Percentiles rank a stretch among this genome's conserved stretches.
phyloP scores from a whole-genome alignment of 768 basidiomycete genomes.

The Termitomyces sp. region DNA sequence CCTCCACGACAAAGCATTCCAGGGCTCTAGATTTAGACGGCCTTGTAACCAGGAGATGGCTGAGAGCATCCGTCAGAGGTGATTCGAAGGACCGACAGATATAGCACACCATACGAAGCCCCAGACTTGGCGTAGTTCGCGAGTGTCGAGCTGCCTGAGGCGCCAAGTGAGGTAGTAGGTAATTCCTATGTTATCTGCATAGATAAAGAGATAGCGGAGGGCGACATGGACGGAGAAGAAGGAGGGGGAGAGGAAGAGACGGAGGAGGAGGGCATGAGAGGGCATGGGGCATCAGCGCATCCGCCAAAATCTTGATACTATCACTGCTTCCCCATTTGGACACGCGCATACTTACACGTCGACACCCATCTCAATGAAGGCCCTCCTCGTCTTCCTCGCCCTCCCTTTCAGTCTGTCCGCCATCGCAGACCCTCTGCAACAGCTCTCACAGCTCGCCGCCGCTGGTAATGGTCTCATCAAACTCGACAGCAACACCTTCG shows the following conservation, averaged over 20 bases:
- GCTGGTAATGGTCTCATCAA: constrained; percentile 75
- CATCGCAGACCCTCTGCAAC: constrained; percentile 32
- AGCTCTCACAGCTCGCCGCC: constrained; percentile 64
- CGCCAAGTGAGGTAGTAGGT: constrained; percentile 84
- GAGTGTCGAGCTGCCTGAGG: constrained; percentile 58
- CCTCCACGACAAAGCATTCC: constrained; percentile 89
- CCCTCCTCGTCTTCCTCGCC: constrained; percentile 23
- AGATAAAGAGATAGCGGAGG: constrained; percentile 76
- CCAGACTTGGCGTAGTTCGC: constrained; percentile 81
- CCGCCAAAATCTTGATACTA: constrained; percentile 7
- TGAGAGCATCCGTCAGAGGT: constrained; percentile 25
- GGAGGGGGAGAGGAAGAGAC: constrained; percentile 85
- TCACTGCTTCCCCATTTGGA: constrained; percentile 15
- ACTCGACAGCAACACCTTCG: constrained; percentile 70
- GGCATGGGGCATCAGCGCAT: constrained; percentile 27
- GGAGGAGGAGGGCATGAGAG: constrained; percentile 83
- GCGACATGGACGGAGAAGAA: constrained; percentile 96
- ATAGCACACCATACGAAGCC: constrained; percentile 72
- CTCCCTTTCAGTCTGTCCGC: constrained; percentile 27
- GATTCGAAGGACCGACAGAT: constrained; percentile 8
- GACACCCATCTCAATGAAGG: constrained; percentile 20
- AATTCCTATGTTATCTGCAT: constrained; percentile 86
- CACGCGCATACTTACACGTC: constrained; percentile 20
- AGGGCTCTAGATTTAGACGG: constrained; percentile 89
- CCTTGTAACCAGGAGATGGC: constrained; percentile 90